phyloP scores from a whole-genome alignment of 257 asterid genomes.

The Coffea canephora region DNA sequence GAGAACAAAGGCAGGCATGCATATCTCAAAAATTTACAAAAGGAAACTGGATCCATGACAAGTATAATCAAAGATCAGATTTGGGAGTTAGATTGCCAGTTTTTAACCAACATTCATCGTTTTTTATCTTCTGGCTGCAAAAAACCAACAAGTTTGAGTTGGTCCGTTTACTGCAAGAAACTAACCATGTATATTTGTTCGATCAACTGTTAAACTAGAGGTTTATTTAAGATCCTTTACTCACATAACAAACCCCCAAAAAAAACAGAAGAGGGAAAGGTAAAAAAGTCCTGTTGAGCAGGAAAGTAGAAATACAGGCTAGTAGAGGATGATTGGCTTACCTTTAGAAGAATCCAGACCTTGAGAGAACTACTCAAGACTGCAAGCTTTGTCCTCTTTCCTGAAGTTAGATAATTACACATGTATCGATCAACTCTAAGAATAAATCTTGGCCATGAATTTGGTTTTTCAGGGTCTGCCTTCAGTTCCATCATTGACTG shows the following conservation, averaged over 20 bases:
- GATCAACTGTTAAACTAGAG: not conserved
- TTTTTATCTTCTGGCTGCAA: too few species aligned
- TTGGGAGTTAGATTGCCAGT: not conserved
- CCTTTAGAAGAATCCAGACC: conserved; percentile 97
- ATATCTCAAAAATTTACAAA: not conserved
- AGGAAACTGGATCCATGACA: not conserved
- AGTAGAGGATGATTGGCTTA: conserved; percentile 21
- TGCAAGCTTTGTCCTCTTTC: conserved; percentile 87
- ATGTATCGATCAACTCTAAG: conserved; percentile 85
- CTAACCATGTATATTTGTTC: not conserved
- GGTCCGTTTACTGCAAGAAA: not conserved
- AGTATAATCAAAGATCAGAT: not conserved
- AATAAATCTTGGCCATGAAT: conserved; percentile 86
- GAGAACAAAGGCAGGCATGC: not conserved
- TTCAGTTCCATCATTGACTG: conserved; percentile 74
- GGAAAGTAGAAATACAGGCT: not conserved
- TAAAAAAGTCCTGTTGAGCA: not conserved
- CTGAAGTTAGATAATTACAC: conserved; percentile 88
- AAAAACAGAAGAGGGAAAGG: not conserved
- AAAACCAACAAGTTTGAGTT: not conserved
- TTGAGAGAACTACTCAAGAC: conserved; percentile 91
- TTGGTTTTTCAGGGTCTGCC: conserved; percentile 72
- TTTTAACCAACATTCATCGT: not conserved
- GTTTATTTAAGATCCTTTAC: not conserved
- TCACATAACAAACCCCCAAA: not conserved